Conservation (phyloP, 345 rosid species). For the Acer negundo region DNA sequence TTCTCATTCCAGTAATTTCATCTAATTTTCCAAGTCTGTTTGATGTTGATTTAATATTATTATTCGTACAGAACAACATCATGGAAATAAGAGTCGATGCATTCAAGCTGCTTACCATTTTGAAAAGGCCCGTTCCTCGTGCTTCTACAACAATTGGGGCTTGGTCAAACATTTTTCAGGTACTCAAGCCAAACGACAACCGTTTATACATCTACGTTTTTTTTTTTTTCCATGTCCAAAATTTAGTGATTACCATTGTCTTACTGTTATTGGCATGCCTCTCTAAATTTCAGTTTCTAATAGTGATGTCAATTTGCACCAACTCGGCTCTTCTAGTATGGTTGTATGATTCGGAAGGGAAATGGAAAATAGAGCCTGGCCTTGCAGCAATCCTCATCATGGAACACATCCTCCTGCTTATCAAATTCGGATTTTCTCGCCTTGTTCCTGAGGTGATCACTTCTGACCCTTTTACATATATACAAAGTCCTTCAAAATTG, state of each 20-base stretch:
- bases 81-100: conserved; percentile 89
- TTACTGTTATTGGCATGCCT: conserved; percentile 4
- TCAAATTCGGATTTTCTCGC: conserved; percentile 81
- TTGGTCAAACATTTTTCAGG: conserved; percentile 97
- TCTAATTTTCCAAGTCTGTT: not conserved
- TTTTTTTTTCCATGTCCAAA: not conserved
- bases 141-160: conserved; percentile 88
- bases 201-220: not conserved
- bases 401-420: conserved; percentile 76
- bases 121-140: conserved; percentile 85
- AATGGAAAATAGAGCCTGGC: conserved; percentile 93
- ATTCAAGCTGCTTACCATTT: conserved; percentile 67
- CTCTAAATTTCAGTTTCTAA: conserved; percentile 57
- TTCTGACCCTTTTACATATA: not conserved
- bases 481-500: not conserved
- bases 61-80: conserved; percentile 60
- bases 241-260: not conserved
- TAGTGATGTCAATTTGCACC: conserved; percentile 89
- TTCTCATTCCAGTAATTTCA: conserved; percentile 12
- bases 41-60: not conserved
- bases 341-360: conserved; percentile 81
- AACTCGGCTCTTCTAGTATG: conserved; percentile 88
- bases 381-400: conserved; percentile 81
- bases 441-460: conserved; percentile 72
- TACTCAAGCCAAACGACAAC: not conserved